Evolutionary conservation across 768 basidiomycete genomes (phyloP).

Genomic region (Xerocomellus amylosporus): DNA sequence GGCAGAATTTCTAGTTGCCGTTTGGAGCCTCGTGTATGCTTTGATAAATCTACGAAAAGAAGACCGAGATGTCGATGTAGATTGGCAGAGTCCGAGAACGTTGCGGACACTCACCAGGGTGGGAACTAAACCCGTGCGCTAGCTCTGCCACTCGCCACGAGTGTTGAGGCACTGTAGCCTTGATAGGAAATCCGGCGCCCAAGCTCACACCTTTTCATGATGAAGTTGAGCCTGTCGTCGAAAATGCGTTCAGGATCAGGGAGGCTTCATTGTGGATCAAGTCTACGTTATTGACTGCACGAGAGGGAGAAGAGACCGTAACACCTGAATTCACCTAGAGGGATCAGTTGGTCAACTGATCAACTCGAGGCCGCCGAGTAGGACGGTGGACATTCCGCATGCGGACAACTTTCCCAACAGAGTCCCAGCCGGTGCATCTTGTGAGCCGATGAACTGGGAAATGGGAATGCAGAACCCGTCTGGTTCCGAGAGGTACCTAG

Average conservation of each 20-base stretch:
- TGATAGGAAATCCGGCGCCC: too few species aligned
- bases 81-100: neutral
- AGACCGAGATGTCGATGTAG: too few species aligned
- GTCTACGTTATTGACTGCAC: too few species aligned
- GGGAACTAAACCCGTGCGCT: neutral
- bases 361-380: neutral
- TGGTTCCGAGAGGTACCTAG: neutral
- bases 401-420: neutral
- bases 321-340: neutral
- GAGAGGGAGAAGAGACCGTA: neutral
- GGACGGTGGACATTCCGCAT: neutral
- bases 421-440: neutral
- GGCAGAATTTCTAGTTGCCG: neutral
- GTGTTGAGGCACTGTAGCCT: neutral
- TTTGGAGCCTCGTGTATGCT: neutral
- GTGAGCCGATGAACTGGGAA: neutral
- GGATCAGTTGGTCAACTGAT: too few species aligned
- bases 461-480: neutral
- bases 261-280: too few species aligned
- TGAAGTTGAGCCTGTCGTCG: neutral
- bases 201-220: too few species aligned
- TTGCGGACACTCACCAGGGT: neutral
- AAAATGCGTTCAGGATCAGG: neutral
- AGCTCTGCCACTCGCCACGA: neutral
- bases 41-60: neutral